Base-by-base conservation (phyloP, 78 protist species). In the Anaeramoeba flamelloides region DNA sequence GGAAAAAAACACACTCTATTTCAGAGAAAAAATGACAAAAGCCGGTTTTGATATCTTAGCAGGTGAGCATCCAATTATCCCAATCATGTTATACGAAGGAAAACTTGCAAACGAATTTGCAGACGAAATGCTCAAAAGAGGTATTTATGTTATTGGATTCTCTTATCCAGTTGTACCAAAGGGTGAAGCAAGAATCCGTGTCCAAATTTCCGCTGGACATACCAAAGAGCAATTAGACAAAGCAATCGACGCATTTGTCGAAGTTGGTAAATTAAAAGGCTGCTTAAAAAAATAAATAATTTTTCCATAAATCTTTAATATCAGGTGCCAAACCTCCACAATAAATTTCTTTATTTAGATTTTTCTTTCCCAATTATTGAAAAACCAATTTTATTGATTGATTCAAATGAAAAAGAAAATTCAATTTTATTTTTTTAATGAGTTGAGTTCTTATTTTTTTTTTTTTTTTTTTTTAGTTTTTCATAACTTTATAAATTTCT, bases 171-270 rank as follows among this genome's bases (percentile, higher is more conserved):
- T 88, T 33, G 89, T 89, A 32, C 87, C 88, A 22, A 0, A 81
- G 37, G 91, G 37, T 17, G 2, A 65, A 1, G 41, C 1, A 0
- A 1, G 12, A 36, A 74, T 91, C 36, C 77, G 93, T 0, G 90
- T 87, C 1, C 94, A 91, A 77, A 40, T 91, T 37, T 77, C 84
- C 1, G 94, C 93, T 0, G 89, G 92, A 22, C 94, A 90, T 74
- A 81, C 89, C 30, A 0, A 1, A 1, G 92, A 82, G 37, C 86
- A 90, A 37, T 30, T 90, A 31, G 32, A 81, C 34, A 31, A 4
- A 37, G 3, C 69, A 74, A 36, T 90, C 36, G 87, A 80, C 37
- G 92, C 92, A 12, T 90, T 90, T 74, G 36, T 69, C n/a, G 82
- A 79, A 36, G 83, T 86, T 26, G 89, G 87, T n/a, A n/a, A n/a